Percentiles rank a stretch among this genome's conserved stretches.
phyloP scores from a whole-genome alignment of 2,329 filamentous ascomycete species.

The Lecanosticta acicola region DNA sequence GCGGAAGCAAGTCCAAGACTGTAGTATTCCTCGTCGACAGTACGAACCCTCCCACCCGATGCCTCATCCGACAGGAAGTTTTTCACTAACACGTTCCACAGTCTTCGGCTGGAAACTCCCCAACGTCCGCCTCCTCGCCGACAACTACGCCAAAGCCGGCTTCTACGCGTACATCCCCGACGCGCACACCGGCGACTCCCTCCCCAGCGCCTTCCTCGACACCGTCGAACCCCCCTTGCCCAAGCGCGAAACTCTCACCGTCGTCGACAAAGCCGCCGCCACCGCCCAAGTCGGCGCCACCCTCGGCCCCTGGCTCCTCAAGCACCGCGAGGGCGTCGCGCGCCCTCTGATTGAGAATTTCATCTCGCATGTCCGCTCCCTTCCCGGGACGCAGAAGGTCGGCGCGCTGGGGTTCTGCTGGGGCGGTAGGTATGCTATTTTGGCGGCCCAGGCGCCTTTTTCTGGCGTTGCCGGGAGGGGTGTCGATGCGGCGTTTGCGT shows the following conservation, averaged over 20 bases:
- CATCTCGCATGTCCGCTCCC: conserved; percentile 36
- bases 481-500: no score
- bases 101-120: conserved; percentile 46
- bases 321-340: conserved; percentile 39
- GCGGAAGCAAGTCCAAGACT: conserved; percentile 38
- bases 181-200: conserved; percentile 38
- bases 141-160: conserved; percentile 43
- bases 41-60: background rate
- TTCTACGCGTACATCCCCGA: conserved; percentile 40
- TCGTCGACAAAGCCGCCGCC: conserved; percentile 38
- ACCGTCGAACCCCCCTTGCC: conserved; percentile 39
- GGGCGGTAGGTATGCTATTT: no score
- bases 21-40: conserved; percentile 45
- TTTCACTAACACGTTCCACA: conserved; percentile 11
- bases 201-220: conserved; percentile 38
- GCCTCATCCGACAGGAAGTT: no score
- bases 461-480: no score
- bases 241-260: conserved; percentile 32
- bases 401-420: conserved; percentile 45
- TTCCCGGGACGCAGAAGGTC: conserved; percentile 40
- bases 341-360: conserved; percentile 42
- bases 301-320: conserved; percentile 40
- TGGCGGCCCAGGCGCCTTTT: no score
- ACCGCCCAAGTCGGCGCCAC: conserved; percentile 39
- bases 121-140: conserved; percentile 44